Evolutionary conservation across 306 rosid genomes (phyloP).

Genomic region (Geum urbanum): DNA sequence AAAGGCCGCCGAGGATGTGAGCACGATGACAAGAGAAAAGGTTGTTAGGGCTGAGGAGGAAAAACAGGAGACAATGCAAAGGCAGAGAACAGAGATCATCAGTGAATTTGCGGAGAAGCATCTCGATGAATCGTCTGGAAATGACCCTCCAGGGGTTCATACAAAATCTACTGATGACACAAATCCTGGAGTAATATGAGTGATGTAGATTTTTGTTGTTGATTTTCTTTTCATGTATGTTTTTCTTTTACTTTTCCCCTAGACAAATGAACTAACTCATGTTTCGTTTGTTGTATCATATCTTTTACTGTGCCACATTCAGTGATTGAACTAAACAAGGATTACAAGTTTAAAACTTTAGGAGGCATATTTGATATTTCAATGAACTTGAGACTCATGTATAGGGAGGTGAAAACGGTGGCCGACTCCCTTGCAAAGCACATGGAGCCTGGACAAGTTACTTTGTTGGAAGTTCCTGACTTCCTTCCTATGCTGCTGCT

Average conservation of each 20-base stretch:
- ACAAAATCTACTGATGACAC: slow-evolving; percentile 44
- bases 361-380: not conserved
- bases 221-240: not conserved
- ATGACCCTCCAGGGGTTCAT: slow-evolving; percentile 50
- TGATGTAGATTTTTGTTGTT: slow-evolving; percentile 1
- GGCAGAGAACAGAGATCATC: slow-evolving; percentile 36
- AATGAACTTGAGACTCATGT: not conserved
- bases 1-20: slow-evolving; percentile 65
- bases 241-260: not conserved
- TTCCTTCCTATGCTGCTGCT: too few relatives aligned
- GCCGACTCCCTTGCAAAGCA: too few relatives aligned
- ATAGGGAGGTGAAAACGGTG: too few relatives aligned
- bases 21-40: slow-evolving; percentile 55
- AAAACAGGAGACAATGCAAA: slow-evolving; percentile 36
- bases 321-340: not conserved
- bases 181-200: slow-evolving; percentile 30
- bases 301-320: not conserved
- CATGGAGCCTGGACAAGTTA: too few relatives aligned
- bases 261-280: slow-evolving; percentile 16
- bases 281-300: slow-evolving; percentile 21
- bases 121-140: slow-evolving; percentile 41
- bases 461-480: too few relatives aligned
- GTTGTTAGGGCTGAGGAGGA: slow-evolving; percentile 59
- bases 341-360: slow-evolving; percentile 1
- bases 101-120: slow-evolving; percentile 40